Conservation (phyloP, 768 basidiomycete genomes). For the Clitopilus hobsonii region DNA sequence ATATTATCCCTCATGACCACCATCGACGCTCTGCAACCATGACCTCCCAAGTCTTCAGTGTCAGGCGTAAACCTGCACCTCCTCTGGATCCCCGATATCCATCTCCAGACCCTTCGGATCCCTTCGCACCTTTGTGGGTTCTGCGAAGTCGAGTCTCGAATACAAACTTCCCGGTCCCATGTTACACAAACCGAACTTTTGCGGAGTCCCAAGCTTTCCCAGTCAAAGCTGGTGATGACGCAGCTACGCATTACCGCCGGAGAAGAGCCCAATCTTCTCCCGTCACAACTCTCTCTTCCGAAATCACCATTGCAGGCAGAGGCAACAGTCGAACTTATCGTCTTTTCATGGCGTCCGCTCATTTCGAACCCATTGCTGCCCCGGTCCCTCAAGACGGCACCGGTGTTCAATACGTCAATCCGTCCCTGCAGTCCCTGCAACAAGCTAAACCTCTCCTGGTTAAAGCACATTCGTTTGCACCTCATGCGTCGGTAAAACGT, state of each 20-base stretch:
- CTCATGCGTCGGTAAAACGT: conserved; percentile 1
- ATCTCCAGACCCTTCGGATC: conserved; percentile 61
- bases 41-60: conserved; percentile 1
- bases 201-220: background rate
- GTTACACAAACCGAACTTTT: background rate
- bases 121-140: conserved; percentile 65
- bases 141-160: conserved; percentile 52
- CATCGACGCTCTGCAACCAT: too few species aligned
- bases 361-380: background rate
- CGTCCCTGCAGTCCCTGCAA: background rate
- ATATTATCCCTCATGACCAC: too few species aligned
- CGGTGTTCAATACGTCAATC: background rate
- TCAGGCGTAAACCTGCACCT: conserved; percentile 59
- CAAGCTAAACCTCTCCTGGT: background rate
- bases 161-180: background rate
- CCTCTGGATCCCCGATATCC: conserved; percentile 53
- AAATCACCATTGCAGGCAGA: background rate
- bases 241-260: background rate
- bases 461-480: background rate
- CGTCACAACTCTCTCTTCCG: background rate
- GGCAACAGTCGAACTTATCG: background rate
- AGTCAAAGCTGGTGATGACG: background rate
- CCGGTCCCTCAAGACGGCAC: background rate
- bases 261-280: background rate
- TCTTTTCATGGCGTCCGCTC: background rate